Evolutionary conservation across 2,329 filamentous ascomycete species (phyloP), one percentile per base, ranked within the genome.

Genomic region (Colletotrichum gloeosporioides): DNA sequence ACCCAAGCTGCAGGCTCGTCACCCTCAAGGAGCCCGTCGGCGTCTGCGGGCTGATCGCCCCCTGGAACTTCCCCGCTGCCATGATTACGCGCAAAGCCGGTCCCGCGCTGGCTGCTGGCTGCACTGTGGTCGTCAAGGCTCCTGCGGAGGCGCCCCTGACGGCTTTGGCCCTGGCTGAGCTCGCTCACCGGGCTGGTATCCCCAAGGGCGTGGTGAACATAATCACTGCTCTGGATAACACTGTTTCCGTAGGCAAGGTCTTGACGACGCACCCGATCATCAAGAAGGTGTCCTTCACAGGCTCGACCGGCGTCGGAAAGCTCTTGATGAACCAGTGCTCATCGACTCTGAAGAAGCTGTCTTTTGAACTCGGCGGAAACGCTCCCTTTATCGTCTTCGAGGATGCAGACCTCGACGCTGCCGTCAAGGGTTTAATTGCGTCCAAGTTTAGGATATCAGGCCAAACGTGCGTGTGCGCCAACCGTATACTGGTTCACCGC

Each of bases 211-310:
- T 96, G 10, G 85, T 96, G 77, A 96, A 96, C 83, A 89, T 96
- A 74, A 83, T 95, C 75, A 95, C 95, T 76, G 95, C 94, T 1
- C 49, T 74, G n/a, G 74, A 76, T 18, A 76, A 76, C 34, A 76
- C 74, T 6, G 49, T 74, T 13, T 34, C 74, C 10, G 89, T 92
- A 71, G 94, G 94, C n/a, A 88, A 88, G 39, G 92, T 92, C 49
- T 87, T 96, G 16, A 93, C 92, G 2, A 88, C 89, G 49, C 95
- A 96, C 82, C 85, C 91, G 34, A 89, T 90, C 55, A 89, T 96
- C n/a, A 92, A 95, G 81, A 96, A 96, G 87, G 89, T 96, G 77
- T 93, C 94, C 0, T 96, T 96, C 78, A 96, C 95, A 0, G 95
- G 95, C 53, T 94, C 92, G 9, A 96, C 94, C 1, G 86, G 87